Base-by-base conservation (phyloP, 73 alveolate genomes). In the Blepharisma stoltei region DNA sequence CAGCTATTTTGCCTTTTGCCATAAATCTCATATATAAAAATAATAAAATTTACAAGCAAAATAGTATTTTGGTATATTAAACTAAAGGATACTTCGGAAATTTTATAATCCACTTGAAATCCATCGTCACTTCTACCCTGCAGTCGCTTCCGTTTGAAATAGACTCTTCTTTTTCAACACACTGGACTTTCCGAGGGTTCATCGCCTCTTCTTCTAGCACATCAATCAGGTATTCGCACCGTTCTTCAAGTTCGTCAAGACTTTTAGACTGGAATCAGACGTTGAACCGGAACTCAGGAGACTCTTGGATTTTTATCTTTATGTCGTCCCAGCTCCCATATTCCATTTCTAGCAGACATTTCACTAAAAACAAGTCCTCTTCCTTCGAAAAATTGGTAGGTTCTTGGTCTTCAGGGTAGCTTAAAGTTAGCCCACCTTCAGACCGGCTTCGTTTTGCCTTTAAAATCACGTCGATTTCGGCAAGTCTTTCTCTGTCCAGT, bases 261-360 rank as follows among this genome's bases (percentile, higher is more conserved):
- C 90, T 89, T 82, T 93, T 89, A 27, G 95, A 76, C 73, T 81
- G 76, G 54, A 90, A 83, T 67, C 83, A 81, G 93, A 93, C 90
- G 83, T 93, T 90, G 79, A 93, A 93, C 76, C 80, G 68, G 80
- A 93, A 90, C 65, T 83, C 86, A 55, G 82, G 92, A 70, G 86
- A 77, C 20, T 82, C 78, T 60, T 89, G 78, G 6, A 90, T 77
- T 44, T 90, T 95, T 71, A 82, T 79, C 76, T 84, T 81, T 27
- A 93, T 87, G 69, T 86, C 94, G 49, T 87, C 93, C 99, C 99
- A 96, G 77, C 93, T 95, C 55, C 99, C 98, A 71, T 96, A 96
- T 0, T 97, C 98, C 55, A 80, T 77, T 79, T 91, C 78, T 80
- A 92, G 84, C 8, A 98, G 91, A 49, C 92, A 84, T 78, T 86